A percentile compares a stretch with the other conserved stretches of the same genome.
phyloP scores from a whole-genome alignment of 2,329 filamentous ascomycete genomes.

The Blumeria hordei region DNA sequence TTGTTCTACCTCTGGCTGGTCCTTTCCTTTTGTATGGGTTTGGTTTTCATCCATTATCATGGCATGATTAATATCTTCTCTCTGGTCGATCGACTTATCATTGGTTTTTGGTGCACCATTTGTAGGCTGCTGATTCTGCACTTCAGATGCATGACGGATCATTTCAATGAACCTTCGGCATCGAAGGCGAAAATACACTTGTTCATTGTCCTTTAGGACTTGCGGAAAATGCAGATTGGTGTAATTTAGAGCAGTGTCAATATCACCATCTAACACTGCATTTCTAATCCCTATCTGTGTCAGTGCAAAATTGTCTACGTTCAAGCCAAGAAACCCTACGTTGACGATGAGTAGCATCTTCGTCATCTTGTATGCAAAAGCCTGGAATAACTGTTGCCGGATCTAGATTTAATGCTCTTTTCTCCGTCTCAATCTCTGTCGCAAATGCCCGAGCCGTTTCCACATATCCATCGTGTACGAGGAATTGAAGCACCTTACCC shows the following conservation, averaged over 20 bases:
- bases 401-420: slow-evolving; percentile 39
- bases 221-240: slow-evolving; percentile 57
- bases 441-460: slow-evolving; percentile 80
- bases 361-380: slow-evolving; percentile 51
- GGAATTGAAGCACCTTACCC: slow-evolving; percentile 47
- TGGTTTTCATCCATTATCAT: slow-evolving; percentile 32
- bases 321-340: slow-evolving; percentile 27
- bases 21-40: slow-evolving; percentile 18
- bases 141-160: slow-evolving; percentile 50
- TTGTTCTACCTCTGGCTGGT: slow-evolving; percentile 29
- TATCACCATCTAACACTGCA: slow-evolving; percentile 74
- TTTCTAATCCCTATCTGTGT: slow-evolving; percentile 45
- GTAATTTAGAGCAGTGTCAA: slow-evolving; percentile 69
- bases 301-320: not conserved
- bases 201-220: slow-evolving; percentile 56
- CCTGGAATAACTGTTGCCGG: slow-evolving; percentile 26
- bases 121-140: slow-evolving; percentile 18
- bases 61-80: slow-evolving; percentile 16
- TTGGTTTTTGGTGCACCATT: slow-evolving; percentile 17
- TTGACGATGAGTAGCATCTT: slow-evolving; percentile 69
- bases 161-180: slow-evolving; percentile 93
- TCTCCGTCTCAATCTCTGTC: slow-evolving; percentile 53
- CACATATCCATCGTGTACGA: slow-evolving; percentile 87
- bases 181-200: slow-evolving; percentile 67
- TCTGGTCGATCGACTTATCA: slow-evolving; percentile 17